A percentile compares a stretch with the other conserved stretches of the same genome.
phyloP scores from a whole-genome alignment of 768 basidiomycete genomes.

The Thelephora ganbajun region DNA sequence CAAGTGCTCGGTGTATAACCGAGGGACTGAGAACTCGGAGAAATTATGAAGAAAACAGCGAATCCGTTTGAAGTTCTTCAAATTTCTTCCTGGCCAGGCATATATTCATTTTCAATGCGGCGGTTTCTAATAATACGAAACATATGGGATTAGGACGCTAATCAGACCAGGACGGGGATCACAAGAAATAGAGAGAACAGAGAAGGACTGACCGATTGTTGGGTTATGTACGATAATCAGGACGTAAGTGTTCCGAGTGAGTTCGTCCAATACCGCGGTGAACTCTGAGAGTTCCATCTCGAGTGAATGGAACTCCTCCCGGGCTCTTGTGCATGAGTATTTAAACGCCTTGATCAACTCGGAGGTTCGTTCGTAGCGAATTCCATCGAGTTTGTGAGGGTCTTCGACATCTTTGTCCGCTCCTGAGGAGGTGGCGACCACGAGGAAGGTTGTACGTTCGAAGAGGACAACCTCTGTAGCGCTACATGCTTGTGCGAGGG shows the following conservation, averaged over 20 bases:
- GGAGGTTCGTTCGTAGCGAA: conserved; percentile 75
- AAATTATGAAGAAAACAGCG: conserved; percentile 17
- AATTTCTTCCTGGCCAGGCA: conserved; percentile 78
- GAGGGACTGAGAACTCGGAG: no score
- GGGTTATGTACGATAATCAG: conserved; percentile 83
- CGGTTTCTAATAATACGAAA: conserved; percentile 45
- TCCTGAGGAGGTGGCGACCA: conserved; percentile 72
- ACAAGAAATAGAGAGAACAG: neutral
- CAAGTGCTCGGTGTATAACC: no score
- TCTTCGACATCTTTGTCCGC: conserved; percentile 23
- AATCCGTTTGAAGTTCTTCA: conserved; percentile 76
- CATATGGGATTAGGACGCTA: neutral
- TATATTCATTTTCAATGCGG: conserved; percentile 79
- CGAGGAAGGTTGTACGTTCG: conserved; percentile 94
- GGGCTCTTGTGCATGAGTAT: conserved; percentile 73
- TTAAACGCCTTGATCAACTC: conserved; percentile 96
- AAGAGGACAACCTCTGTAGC: conserved; percentile 94
- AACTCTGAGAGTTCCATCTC: conserved; percentile 81
- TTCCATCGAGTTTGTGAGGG: conserved; percentile 40
- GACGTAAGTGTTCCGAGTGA: conserved; percentile 90
- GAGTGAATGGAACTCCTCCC: conserved; percentile 74
- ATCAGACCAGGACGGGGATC: conserved; percentile 1
- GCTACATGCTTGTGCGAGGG: conserved; percentile 74
- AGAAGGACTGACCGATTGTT: conserved; percentile 50
- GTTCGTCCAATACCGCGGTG: conserved; percentile 80